Evolutionary conservation across 2,329 filamentous ascomycete species (phyloP).

Genomic region (Diaporthe sp.): DNA sequence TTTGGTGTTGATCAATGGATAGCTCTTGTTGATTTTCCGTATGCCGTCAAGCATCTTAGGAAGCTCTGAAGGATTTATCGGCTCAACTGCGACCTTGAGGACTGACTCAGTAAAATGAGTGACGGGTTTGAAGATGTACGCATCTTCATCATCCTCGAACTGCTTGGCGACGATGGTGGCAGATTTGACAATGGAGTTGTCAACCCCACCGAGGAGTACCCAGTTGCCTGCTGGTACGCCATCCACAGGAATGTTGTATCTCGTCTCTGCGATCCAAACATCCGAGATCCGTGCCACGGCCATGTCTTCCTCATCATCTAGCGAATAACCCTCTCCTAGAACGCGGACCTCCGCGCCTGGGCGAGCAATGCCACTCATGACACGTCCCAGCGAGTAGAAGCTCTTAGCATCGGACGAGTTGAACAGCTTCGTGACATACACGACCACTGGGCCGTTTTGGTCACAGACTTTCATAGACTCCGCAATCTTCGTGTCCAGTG

Average conservation of each 20-base stretch:
- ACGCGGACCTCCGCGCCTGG: conserved; percentile 89
- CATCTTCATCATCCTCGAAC: conserved; percentile 89
- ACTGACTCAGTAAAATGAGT: conserved; percentile 97
- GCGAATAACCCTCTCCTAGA: conserved; percentile 93
- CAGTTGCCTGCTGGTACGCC: conserved; percentile 95
- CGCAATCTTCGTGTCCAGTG: conserved; percentile 84
- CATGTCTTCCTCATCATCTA: conserved; percentile 99
- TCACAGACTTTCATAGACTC: conserved; percentile 86
- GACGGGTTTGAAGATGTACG: conserved; percentile 94
- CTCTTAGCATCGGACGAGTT: conserved; percentile 90
- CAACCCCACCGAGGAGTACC: conserved; percentile 91
- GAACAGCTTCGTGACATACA: conserved; percentile 94
- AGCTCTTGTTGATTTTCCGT: conserved; percentile 97
- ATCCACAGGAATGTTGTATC: conserved; percentile 92
- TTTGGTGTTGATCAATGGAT: conserved; percentile 94
- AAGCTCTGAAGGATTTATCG: conserved; percentile 96
- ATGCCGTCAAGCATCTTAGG: conserved; percentile 99
- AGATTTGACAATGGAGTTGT: conserved; percentile 98
- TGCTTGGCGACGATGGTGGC: conserved; percentile 88
- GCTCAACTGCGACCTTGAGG: conserved; percentile 97
- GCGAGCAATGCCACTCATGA: conserved; percentile 91
- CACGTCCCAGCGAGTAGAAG: conserved; percentile 91
- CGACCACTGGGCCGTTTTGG: conserved; percentile 90
- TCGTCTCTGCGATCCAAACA: conserved; percentile 91
- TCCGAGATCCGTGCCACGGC: conserved; percentile 85